Conservation (phyloP, 495 filamentous ascomycete genomes). For the Lepidopterella palustris region DNA sequence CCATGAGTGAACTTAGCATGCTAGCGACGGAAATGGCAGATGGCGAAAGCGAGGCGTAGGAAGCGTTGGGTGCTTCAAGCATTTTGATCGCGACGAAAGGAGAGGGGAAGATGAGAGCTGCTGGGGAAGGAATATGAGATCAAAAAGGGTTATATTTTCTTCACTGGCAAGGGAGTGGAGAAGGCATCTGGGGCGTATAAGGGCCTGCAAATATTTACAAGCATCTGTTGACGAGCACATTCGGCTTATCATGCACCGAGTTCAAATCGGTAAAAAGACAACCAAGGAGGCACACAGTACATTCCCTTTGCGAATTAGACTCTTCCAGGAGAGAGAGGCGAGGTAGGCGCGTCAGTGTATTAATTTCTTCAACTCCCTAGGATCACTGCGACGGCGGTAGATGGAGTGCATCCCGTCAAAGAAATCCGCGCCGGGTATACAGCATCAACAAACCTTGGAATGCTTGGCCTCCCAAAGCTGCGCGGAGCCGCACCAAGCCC, state of each 20-base stretch:
- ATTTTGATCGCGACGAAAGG: constrained; percentile 61
- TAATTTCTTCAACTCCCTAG: no score
- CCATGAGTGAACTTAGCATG: constrained; percentile 50
- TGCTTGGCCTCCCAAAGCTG: no score
- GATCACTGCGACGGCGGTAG: no score
- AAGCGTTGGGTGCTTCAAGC: constrained; percentile 54
- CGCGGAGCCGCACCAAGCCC: no score
- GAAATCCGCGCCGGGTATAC: no score
- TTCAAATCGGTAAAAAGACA: no score
- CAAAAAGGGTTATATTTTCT: constrained; percentile 61
- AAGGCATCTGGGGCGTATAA: constrained; percentile 44
- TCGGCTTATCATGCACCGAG: not conserved
- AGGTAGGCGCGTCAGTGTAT: no score
- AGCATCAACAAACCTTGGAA: no score
- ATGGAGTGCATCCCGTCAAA: no score
- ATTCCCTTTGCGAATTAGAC: no score
- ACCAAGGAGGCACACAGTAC: no score
- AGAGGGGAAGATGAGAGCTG: constrained; percentile 50
- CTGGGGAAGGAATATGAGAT: constrained; percentile 49
- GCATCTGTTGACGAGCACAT: constrained; percentile 19
- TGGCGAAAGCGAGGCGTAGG: constrained; percentile 54
- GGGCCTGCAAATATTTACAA: constrained; percentile 45
- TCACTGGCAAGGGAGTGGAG: constrained; percentile 56
- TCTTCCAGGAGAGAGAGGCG: no score
- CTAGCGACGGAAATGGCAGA: constrained; percentile 25